Base-by-base conservation (phyloP, 164 flowering plant genomes). In the Amborella trichopoda region DNA sequence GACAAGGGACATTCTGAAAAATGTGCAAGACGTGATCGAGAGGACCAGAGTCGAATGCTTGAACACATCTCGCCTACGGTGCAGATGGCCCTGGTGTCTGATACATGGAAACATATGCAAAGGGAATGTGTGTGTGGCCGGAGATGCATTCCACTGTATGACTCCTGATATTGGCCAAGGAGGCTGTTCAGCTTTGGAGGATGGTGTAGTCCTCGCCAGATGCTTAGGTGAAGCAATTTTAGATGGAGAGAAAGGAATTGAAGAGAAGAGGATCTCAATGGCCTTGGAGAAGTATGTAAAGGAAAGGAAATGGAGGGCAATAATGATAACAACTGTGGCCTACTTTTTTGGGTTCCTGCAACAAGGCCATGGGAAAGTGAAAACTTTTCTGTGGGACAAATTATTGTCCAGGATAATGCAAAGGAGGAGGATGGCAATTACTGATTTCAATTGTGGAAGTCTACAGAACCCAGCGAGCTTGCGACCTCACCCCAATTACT, bases 151-250 rank as follows among this genome's bases (percentile, higher is more conserved):
- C 21, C 41, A 38, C 17, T 22, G 20, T 6, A 38, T 38, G 41
- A 38, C 41, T 22, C 20, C 41, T n/a, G 41, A 38, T 22, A 4
- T 38, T 6, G 41, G 41, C 21, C 41, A 38, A 22, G 41, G 41
- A 6, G 41, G 41, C 1, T 38, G 41, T 10, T 9, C 21, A 22
- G 41, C 41, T 9, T 22, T 38, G 5, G 41, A 38, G 16, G 41
- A 16, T n/a, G 41, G 20, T 6, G 41, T 38, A 22, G 41, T 38
- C 21, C 41, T 38, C 21, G 41, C 41, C 2, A 38, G 41, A 22
- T 16, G 20, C 41, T 22, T 38, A 18, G 20, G 41, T 22, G 20
- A 9, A 16, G 41, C 21, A 6, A 9, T 38, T 19, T 16, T 16
- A 22, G 20, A 38, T 22, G 41, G 41, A 9, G 20, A 38, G 41